phyloP scores from a whole-genome alignment of 169 alveolate genomes.

The Eimeria falciformis region DNA sequence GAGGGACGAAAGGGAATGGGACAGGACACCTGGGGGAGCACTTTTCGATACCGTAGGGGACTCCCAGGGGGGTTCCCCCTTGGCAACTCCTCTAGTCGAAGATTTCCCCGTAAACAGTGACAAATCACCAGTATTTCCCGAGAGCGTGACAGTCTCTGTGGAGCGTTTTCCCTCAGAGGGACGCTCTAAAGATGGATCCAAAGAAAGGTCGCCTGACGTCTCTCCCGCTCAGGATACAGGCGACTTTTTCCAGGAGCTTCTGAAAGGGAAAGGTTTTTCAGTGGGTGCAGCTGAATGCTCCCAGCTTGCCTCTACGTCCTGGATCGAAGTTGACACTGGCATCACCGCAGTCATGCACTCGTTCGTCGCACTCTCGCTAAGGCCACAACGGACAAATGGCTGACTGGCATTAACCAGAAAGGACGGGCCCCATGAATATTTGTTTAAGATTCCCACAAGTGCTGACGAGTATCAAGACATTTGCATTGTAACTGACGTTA shows the following conservation, averaged over 20 bases:
- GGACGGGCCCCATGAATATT: no score
- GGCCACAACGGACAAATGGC: no score
- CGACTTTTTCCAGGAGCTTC: slow-evolving; percentile 35
- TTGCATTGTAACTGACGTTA: no score
- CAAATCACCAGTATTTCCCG: no score
- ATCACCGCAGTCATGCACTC: slow-evolving; percentile 37
- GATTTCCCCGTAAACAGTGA: not conserved
- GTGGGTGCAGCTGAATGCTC: not conserved
- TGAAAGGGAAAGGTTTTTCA: slow-evolving; percentile 33
- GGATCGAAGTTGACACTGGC: slow-evolving; percentile 43
- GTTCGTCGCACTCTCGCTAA: not conserved
- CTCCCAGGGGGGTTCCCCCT: not conserved
- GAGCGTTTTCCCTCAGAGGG: slow-evolving; percentile 2
- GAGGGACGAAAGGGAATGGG: not conserved
- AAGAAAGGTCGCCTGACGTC: slow-evolving; percentile 12
- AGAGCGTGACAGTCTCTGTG: not conserved
- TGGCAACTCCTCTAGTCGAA: not conserved
- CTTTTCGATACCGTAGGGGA: not conserved
- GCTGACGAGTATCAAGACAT: no score
- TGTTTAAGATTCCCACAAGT: no score
- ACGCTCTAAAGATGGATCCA: not conserved
- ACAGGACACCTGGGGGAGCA: no score
- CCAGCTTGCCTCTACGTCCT: not conserved
- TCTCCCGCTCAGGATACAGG: slow-evolving; percentile 16
- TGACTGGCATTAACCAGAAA: no score